A percentile compares a stretch with the other conserved stretches of the same genome.
These are phyloP conservation scores for Aspergillus pseudoviridinutans DNA, from an alignment of 2,329 filamentous ascomycete species.

Conservation along the genomic window DNA sequence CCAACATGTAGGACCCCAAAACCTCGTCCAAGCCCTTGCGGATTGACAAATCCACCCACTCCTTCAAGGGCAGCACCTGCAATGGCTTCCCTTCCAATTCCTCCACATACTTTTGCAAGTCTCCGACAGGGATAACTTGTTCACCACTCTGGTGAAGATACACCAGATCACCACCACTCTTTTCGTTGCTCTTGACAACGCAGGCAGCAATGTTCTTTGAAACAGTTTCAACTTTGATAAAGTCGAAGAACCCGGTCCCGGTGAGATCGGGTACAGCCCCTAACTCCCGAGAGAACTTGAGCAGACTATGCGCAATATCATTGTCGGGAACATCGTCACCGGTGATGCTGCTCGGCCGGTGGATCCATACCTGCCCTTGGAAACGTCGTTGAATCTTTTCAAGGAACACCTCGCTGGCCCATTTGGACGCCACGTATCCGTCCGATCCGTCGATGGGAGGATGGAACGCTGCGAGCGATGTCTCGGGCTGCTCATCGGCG, in stretches of 20 bases:
- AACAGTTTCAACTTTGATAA: conserved; percentile 4
- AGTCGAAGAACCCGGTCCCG: conserved; percentile 5
- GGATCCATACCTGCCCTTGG: conserved; percentile 15
- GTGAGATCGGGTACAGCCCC: conserved; percentile 6
- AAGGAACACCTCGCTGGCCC: conserved; percentile 38
- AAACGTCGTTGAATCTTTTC: conserved; percentile 18
- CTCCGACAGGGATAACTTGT: background rate
- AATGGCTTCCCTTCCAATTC: background rate
- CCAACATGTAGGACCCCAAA: conserved; percentile 3
- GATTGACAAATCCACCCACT: conserved; percentile 1
- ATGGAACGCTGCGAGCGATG: conserved; percentile 7
- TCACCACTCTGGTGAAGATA: conserved; percentile 4
- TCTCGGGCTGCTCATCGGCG: conserved; percentile 12
- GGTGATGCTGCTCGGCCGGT: conserved; percentile 14
- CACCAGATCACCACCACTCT: background rate
- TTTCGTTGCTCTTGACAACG: background rate
- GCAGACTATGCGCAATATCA: conserved; percentile 5
- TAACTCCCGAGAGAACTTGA: conserved; percentile 1
- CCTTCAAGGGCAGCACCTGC: conserved; percentile 1
- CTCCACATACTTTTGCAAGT: conserved; percentile 1
- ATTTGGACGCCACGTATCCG: conserved; percentile 38
- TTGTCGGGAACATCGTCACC: conserved; percentile 4
- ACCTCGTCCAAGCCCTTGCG: conserved; percentile 4
- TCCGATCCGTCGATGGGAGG: conserved; percentile 24
- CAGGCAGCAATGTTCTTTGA: conserved; percentile 2